A percentile compares a stretch with the other conserved stretches of the same genome.
Conservation (phyloP, 106 monocot genomes). For the Allium fistulosum region DNA sequence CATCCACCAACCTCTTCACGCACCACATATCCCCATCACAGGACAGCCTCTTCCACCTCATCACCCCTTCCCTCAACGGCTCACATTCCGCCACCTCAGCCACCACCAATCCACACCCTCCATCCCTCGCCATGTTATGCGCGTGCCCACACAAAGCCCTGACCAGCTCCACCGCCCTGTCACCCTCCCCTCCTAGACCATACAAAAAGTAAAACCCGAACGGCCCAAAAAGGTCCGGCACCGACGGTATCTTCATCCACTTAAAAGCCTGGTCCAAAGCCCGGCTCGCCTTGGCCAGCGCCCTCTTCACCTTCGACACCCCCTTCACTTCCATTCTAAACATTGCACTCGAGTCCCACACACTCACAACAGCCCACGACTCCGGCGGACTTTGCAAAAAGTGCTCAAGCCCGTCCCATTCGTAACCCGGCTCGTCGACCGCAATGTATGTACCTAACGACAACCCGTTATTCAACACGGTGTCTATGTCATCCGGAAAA, state of each 20-base stretch:
- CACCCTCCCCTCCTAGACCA: conserved; percentile 69
- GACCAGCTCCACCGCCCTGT: conserved; percentile 21
- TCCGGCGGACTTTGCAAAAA: conserved; percentile 36
- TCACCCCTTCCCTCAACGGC: conserved; percentile 43
- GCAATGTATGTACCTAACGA: conserved; percentile 51
- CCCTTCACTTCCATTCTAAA: conserved; percentile 75
- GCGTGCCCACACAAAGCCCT: conserved; percentile 37
- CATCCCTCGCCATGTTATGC: conserved; percentile 57
- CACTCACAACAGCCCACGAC: conserved; percentile 84
- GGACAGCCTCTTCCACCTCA: conserved; percentile 48
- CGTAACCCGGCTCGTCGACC: conserved; percentile 3
- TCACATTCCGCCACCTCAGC: conserved; percentile 57
- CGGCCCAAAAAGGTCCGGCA: conserved; percentile 79
- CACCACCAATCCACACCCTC: conserved; percentile 45
- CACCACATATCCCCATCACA: conserved; percentile 71
- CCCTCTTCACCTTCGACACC: conserved; percentile 19
- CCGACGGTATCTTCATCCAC: conserved; percentile 59
- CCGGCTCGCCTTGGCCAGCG: conserved; percentile 40
- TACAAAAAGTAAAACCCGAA: conserved; percentile 84
- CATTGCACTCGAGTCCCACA: conserved; percentile 80
- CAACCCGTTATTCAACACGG: conserved; percentile 34
- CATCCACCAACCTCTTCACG: conserved; percentile 55
- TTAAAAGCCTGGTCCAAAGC: conserved; percentile 45
- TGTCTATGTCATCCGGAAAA: conserved; percentile 68
- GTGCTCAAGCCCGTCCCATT: not conserved